Evolutionary conservation across 306 rosid genomes (phyloP).

Genomic region (Rosa persica): DNA sequence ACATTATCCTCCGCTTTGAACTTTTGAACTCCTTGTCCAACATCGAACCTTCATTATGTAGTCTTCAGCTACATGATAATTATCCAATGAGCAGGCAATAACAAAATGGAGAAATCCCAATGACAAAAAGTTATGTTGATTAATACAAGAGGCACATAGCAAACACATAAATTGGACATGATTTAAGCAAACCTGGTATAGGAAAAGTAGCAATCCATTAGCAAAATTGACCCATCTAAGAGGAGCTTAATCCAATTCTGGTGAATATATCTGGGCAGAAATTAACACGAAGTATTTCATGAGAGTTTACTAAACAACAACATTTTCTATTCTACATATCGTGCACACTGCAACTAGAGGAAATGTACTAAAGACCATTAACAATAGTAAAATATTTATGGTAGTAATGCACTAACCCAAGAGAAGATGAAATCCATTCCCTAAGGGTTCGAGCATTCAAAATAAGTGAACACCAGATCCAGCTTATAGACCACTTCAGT

Average conservation of each 20-base stretch:
- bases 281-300: conserved; percentile 7
- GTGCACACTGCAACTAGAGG: background rate
- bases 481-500: background rate
- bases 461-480: background rate
- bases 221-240: too few relatives aligned
- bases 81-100: too few relatives aligned
- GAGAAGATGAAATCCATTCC: conserved; percentile 84
- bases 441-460: conserved; percentile 73
- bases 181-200: too few relatives aligned
- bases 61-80: too few relatives aligned
- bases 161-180: too few relatives aligned
- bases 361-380: background rate
- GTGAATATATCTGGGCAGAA: conserved; percentile 69
- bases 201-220: too few relatives aligned
- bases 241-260: conserved; percentile 78
- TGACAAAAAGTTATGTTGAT: too few relatives aligned
- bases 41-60: too few relatives aligned
- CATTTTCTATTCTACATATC: background rate
- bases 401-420: conserved; percentile 61
- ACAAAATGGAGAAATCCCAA: too few relatives aligned
- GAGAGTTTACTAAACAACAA: background rate
- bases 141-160: too few relatives aligned
- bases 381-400: background rate
- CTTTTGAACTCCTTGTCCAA: too few relatives aligned
- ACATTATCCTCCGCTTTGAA: too few relatives aligned